These are phyloP conservation scores for Spathaspora arborariae DNA, from an alignment of 805 yeast species.

Conservation along the genomic window DNA sequence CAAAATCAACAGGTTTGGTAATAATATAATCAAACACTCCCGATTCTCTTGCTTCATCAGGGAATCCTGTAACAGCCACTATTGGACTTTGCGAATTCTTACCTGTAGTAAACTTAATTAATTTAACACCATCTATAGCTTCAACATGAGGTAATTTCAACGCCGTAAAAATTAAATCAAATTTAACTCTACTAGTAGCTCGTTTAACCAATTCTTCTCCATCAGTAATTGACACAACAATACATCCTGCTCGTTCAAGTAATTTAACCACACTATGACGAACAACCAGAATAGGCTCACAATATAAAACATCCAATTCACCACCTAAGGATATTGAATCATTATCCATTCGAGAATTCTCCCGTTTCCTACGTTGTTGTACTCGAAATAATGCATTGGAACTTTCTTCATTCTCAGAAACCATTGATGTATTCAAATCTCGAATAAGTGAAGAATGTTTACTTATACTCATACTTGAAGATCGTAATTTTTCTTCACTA, in stretches of 20 bases:
- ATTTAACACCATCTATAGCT: conserved; percentile 71
- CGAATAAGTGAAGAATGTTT: conserved; percentile 2
- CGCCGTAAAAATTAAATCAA: conserved; percentile 80
- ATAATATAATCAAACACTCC: conserved; percentile 63
- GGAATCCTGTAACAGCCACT: conserved; percentile 68
- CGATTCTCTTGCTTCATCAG: conserved; percentile 57
- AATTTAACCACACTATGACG: conserved; percentile 62
- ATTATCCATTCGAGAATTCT: conserved; percentile 38
- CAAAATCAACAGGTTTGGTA: conserved; percentile 59
- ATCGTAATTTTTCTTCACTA: conserved; percentile 4
- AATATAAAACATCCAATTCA: conserved; percentile 66
- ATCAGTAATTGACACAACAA: conserved; percentile 68
- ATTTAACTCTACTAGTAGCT: conserved; percentile 77
- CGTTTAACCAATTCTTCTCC: conserved; percentile 83
- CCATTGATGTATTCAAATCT: conserved; percentile 48
- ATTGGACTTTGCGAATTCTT: conserved; percentile 76
- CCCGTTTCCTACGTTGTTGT: conserved; percentile 44
- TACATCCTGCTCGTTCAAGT: conserved; percentile 69
- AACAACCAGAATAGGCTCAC: conserved; percentile 85
- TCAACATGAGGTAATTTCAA: conserved; percentile 62
- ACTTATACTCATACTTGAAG: conserved; percentile 1
- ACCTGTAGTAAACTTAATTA: conserved; percentile 71
- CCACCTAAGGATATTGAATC: conserved; percentile 3
- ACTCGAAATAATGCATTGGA: conserved; percentile 48
- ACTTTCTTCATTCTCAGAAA: conserved; percentile 65